phyloP scores from a whole-genome alignment of 306 rosid genomes.

The Quillaja saponaria region DNA sequence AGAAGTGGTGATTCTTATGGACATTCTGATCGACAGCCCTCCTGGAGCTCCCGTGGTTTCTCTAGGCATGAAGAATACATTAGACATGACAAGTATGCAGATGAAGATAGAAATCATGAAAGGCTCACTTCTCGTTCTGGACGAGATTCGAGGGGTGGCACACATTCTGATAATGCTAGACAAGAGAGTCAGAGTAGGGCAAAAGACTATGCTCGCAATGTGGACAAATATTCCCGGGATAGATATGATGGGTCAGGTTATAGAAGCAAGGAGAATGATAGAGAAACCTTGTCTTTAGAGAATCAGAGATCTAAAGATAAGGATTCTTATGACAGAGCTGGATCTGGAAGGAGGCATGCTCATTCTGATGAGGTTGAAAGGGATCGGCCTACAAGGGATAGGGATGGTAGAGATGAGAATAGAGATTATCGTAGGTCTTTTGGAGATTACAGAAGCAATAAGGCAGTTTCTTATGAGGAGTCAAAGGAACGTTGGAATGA shows the following conservation, averaged over 20 bases:
- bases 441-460: constrained; percentile 59
- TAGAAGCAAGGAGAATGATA: constrained; percentile 59
- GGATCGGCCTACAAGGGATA: constrained; percentile 51
- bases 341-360: constrained; percentile 55
- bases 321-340: constrained; percentile 59
- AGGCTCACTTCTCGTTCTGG: constrained; percentile 53
- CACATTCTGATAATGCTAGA: constrained; percentile 43
- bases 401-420: constrained; percentile 61
- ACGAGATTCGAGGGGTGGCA: constrained; percentile 57
- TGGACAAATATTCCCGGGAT: constrained; percentile 60
- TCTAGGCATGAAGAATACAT: constrained; percentile 51
- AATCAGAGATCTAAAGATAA: constrained; percentile 52
- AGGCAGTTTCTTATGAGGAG: constrained; percentile 43
- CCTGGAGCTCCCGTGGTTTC: constrained; percentile 60
- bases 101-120: constrained; percentile 57
- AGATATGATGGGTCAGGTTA: constrained; percentile 57
- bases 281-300: constrained; percentile 37
- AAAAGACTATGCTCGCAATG: constrained; percentile 46
- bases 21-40: constrained; percentile 62
- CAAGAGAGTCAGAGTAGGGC: constrained; percentile 51
- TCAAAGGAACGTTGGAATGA: constrained; percentile 50
- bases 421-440: constrained; percentile 57
- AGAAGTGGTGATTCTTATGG: constrained; percentile 61
- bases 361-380: constrained; percentile 52
- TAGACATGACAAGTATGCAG: constrained; percentile 53